A percentile compares a stretch with the other conserved stretches of the same genome.
Evolutionary conservation across 73 alveolate species (phyloP).

Genomic region (Breviolum minutum): DNA sequence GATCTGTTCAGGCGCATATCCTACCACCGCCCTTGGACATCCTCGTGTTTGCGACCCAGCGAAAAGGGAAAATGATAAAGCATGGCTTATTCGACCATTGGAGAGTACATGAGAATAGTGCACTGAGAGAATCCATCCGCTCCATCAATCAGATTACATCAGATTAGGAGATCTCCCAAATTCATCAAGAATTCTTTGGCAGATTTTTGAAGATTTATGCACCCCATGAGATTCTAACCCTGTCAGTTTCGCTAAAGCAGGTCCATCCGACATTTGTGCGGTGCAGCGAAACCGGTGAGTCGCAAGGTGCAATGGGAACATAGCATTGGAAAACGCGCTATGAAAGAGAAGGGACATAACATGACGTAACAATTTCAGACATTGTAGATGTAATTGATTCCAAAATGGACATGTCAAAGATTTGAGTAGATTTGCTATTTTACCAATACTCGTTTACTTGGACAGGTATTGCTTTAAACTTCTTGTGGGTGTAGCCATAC

Average conservation of each 20-base stretch:
- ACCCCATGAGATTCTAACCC: not conserved
- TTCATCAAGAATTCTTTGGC: not conserved
- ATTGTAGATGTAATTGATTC: not conserved
- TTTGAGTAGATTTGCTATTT: no score
- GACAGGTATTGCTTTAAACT: no score
- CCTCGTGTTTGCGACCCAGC: slow-evolving; percentile 18
- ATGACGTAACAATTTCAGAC: not conserved
- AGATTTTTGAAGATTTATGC: no score
- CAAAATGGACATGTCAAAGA: no score
- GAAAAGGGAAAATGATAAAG: no score
- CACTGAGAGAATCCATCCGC: not conserved
- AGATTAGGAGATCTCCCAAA: not conserved
- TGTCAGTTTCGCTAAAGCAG: not conserved
- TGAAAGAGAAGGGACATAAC: not conserved
- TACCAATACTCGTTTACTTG: no score
- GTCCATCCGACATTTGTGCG: slow-evolving; percentile 38
- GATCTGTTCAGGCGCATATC: slow-evolving; percentile 22
- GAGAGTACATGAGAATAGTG: not conserved
- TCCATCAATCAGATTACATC: not conserved
- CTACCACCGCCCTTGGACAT: slow-evolving; percentile 52
- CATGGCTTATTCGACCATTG: no score
- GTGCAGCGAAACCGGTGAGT: slow-evolving; percentile 44
- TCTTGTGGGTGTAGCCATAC: no score
- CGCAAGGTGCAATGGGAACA: not conserved
- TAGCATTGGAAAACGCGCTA: no score